These are phyloP conservation scores for Talaromyces ruber DNA, from an alignment of 495 filamentous ascomycete genomes.

Conservation along the genomic window DNA sequence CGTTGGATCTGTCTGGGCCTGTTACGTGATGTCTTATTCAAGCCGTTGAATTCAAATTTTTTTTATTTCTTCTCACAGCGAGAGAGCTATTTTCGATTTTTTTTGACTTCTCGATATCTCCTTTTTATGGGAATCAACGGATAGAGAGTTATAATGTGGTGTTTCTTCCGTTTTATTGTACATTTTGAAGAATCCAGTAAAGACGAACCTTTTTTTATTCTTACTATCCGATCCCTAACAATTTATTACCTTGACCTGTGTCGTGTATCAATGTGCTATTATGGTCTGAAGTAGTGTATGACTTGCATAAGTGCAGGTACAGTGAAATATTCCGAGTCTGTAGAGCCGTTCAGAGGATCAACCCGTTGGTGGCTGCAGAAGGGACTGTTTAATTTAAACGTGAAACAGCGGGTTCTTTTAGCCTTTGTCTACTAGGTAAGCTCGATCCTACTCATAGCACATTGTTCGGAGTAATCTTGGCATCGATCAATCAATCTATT, in stretches of 20 bases:
- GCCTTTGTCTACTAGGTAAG: neutral
- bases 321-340: neutral
- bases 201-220: neutral
- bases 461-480: neutral
- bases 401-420: neutral
- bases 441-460: neutral
- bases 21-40: neutral
- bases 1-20: neutral
- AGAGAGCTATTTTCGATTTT: neutral
- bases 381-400: neutral
- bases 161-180: slow-evolving; percentile 3
- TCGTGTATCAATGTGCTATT: neutral
- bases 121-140: neutral
- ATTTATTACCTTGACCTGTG: neutral
- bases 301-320: neutral
- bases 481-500: too few relatives aligned
- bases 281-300: neutral
- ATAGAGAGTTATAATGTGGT: slow-evolving; percentile 1
- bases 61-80: neutral
- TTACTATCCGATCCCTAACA: neutral
- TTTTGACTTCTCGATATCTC: neutral
- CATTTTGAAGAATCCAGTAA: slow-evolving; percentile 2
- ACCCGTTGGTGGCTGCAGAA: neutral
- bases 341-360: neutral
- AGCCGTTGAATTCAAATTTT: neutral